phyloP scores from a whole-genome alignment of 1,284 basidiomycete genomes.

The Amylostereum chailletii region DNA sequence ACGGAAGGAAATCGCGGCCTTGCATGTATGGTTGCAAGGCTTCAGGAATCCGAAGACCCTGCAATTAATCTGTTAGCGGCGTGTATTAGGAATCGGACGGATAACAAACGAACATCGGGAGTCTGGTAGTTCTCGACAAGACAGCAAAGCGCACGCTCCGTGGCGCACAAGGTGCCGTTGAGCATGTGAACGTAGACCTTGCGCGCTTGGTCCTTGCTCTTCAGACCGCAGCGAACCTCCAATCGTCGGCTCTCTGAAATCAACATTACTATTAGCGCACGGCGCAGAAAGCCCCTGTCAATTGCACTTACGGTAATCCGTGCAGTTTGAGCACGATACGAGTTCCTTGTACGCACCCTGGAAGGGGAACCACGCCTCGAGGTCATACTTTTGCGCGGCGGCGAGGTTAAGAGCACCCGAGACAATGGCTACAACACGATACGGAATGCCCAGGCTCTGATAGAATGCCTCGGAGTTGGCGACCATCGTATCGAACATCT shows the following conservation, averaged over 20 bases:
- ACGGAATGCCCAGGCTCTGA: slow-evolving; percentile 86
- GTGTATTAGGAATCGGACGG: not conserved
- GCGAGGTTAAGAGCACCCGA: slow-evolving; percentile 96
- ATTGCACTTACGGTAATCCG: slow-evolving; percentile 77
- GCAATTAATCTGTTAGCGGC: slow-evolving; percentile 1
- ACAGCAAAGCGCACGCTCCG: slow-evolving; percentile 93
- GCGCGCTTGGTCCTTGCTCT: slow-evolving; percentile 78
- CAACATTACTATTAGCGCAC: not conserved
- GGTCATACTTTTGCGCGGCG: slow-evolving; percentile 93
- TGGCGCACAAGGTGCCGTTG: slow-evolving; percentile 96
- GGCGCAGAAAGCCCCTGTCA: too few species aligned
- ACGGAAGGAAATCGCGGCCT: slow-evolving; percentile 90
- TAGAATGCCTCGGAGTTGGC: slow-evolving; percentile 90
- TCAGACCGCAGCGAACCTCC: slow-evolving; percentile 86
- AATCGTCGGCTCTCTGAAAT: slow-evolving; percentile 77
- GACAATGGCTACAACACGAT: slow-evolving; percentile 93
- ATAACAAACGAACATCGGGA: slow-evolving; percentile 55
- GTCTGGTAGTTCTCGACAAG: slow-evolving; percentile 99
- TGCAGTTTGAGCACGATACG: slow-evolving; percentile 89
- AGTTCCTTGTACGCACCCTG: slow-evolving; percentile 95
- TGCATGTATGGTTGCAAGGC: slow-evolving; percentile 92
- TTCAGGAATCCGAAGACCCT: slow-evolving; percentile 88
- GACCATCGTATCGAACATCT: slow-evolving; percentile 90
- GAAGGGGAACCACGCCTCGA: slow-evolving; percentile 99
- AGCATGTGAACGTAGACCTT: slow-evolving; percentile 96